These are phyloP conservation scores for Schizosaccharomyces octosporus DNA, from an alignment of 805 yeast genomes.

Conservation along the genomic window DNA sequence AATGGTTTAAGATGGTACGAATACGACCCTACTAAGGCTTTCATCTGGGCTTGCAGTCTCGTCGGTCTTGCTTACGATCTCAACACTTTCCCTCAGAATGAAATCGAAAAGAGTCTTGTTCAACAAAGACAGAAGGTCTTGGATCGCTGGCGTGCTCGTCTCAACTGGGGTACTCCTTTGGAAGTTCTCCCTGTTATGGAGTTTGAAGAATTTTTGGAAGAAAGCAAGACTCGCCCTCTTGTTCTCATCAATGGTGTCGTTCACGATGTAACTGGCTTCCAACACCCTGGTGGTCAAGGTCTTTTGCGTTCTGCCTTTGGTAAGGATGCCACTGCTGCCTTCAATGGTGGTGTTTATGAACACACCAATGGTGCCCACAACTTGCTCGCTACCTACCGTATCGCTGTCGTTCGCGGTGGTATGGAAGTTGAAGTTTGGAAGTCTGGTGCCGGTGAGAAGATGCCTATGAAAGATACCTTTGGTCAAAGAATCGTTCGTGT, in stretches of 20 bases:
- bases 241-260: constrained; percentile 76
- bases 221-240: constrained; percentile 31
- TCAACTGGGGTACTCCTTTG: constrained; percentile 88
- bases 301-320: constrained; percentile 63
- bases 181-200: constrained; percentile 55
- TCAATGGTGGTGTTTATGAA: constrained; percentile 80
- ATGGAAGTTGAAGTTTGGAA: constrained; percentile 67
- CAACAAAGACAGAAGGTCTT: constrained; percentile 64
- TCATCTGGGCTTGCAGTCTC: constrained; percentile 26
- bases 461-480: constrained; percentile 27
- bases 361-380: constrained; percentile 89
- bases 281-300: constrained; percentile 84
- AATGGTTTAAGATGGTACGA: constrained; percentile 46
- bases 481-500: constrained; percentile 34
- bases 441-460: constrained; percentile 22
- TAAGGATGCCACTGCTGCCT: constrained; percentile 80
- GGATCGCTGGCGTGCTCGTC: constrained; percentile 47
- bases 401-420: constrained; percentile 63
- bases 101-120: constrained; percentile 45
- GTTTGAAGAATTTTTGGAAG: constrained; percentile 26
- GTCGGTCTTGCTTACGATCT: constrained; percentile 37
- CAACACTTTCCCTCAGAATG: constrained; percentile 29
- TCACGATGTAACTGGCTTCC: constrained; percentile 80
- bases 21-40: constrained; percentile 73
- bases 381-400: constrained; percentile 75